Base-by-base conservation (phyloP, 179 eudicot species). In the Drosera spatulata region DNA sequence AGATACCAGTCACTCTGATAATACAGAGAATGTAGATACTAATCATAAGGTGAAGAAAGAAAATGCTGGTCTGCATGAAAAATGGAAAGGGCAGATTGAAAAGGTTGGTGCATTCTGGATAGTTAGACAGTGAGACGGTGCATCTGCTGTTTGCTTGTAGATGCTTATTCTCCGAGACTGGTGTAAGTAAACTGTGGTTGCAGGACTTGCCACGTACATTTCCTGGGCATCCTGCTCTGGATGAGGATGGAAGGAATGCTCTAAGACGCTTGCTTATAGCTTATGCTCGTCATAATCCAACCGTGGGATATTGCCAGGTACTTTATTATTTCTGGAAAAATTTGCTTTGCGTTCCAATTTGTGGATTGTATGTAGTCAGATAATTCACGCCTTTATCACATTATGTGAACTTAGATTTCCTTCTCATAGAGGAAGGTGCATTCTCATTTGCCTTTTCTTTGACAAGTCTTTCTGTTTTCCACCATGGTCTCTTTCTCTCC, bases 241-340 rank as follows among this genome's bases (percentile, higher is more conserved):
- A 91, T 66, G 96, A 88, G 78, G 80, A 80, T 74, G 96, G 98
- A 66, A 80, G 98, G 80, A 86, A 88, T 78, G 96, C 98, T 75
- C 73, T 91, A 71, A 82, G 98, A 65, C 96, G 96, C 63, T 77
- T 91, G 61, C 98, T 91, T 69, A 88, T 86, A 55, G 98, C 98
- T 41, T 91, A 91, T 91, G 96, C 91, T 72, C 82, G 98, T 46
- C 98, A 91, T 68, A 91, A 91, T 65, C 95, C 98, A 50, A 82
- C 91, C 64, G 98, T 91, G 46, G 98, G 98, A 59, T 91, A 91
- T 78, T 91, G 98, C 60, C 98, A 91, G 98, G 98, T 91, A 80
- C 59, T 61, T 64, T 38, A 50, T 42, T 48, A 57, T 22, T 22
- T 22, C 33, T 48, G 13, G 40, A 63, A n/a, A 55, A 56, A 6